These are phyloP conservation scores for Exophiala bonariae DNA, from an alignment of 2,329 filamentous ascomycete genomes.

Conservation along the genomic window DNA sequence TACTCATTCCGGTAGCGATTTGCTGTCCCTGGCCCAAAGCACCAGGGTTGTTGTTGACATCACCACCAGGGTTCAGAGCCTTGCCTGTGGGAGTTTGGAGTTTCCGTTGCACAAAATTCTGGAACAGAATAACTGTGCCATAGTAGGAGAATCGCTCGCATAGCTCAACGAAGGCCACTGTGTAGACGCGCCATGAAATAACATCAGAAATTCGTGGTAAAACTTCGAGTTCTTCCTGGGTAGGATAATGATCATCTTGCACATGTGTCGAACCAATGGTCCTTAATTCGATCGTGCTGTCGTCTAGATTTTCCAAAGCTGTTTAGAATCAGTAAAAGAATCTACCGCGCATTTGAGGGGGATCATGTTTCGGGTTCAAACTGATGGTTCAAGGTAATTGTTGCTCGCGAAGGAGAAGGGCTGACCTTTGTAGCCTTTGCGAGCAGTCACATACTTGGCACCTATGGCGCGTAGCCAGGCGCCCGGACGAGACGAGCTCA, in stretches of 20 bases:
- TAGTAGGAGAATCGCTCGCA: constrained; percentile 80
- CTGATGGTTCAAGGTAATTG: too few relatives aligned
- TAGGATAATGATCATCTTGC: constrained; percentile 30
- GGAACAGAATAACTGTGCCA: constrained; percentile 66
- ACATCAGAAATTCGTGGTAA: constrained; percentile 48
- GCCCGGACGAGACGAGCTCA: too few relatives aligned
- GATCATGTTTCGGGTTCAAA: too few relatives aligned
- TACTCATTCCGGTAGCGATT: constrained; percentile 55
- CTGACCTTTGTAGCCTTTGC: too few relatives aligned
- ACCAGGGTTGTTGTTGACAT: constrained; percentile 49
- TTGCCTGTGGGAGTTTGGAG: constrained; percentile 57
- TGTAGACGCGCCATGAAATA: constrained; percentile 67
- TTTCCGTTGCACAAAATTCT: constrained; percentile 61
- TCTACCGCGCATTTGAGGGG: too few relatives aligned
- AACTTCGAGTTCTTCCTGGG: constrained; percentile 34
- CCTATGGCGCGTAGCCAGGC: too few relatives aligned
- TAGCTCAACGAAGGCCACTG: constrained; percentile 70
- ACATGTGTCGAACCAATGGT: too few relatives aligned
- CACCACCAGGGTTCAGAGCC: constrained; percentile 33
- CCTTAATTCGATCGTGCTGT: too few relatives aligned
- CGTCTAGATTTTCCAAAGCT: too few relatives aligned
- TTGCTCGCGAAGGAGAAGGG: too few relatives aligned
- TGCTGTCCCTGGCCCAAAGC: constrained; percentile 58
- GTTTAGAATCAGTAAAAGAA: too few relatives aligned
- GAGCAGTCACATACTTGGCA: too few relatives aligned